Base-by-base conservation (phyloP, 768 basidiomycete species). In the Rhodocollybia butyracea region DNA sequence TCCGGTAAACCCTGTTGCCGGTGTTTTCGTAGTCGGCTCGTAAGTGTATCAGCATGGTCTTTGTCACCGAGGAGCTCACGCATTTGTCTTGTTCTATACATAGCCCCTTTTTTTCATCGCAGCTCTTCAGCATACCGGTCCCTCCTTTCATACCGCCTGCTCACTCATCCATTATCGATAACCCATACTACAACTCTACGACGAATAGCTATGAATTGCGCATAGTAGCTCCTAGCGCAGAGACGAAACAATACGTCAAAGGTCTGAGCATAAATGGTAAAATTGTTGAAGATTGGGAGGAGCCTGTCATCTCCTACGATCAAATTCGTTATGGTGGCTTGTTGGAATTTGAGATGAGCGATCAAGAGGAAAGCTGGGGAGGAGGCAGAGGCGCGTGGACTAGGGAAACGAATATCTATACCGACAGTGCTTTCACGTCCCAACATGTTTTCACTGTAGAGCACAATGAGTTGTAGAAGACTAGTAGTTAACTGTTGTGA, bases 1-100 rank as follows among this genome's bases (percentile, higher is more conserved):
- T 61, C 89, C 89, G 34, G 89, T 92, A 38, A 86, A 92, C 64
- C 91, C 91, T 0, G 86, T 86, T 0, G 88, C 86, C 0, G 84
- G 81, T 2, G 81, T 83, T 62, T 93, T 92, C 58, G 74, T 91
- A 54, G 74, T 94, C 43, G 91, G 90, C 59, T 83, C 84, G 88
- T 86, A 63, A 41, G 79, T 75, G 12, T 15, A 17, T 19, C 30
- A 12, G 7, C 15, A 29, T n/a, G 6, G 24, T 10, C 11, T 21
- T 29, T 6, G 30, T 53, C 38, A n/a, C n/a, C n/a, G n/a, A 7
- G n/a, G 3, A 27, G 38, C 45, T 17, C 10, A 12, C 38, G 24
- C 51, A 19, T 36, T 17, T 29, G 21, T 29, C 30, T 30, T 15
- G 29, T 34, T 34, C 19, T 19, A 26, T 11, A 12, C 45, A 7